Evolutionary conservation across 1,139 yeast species (phyloP).

Genomic region (Lodderomyces oxycetoniae): DNA sequence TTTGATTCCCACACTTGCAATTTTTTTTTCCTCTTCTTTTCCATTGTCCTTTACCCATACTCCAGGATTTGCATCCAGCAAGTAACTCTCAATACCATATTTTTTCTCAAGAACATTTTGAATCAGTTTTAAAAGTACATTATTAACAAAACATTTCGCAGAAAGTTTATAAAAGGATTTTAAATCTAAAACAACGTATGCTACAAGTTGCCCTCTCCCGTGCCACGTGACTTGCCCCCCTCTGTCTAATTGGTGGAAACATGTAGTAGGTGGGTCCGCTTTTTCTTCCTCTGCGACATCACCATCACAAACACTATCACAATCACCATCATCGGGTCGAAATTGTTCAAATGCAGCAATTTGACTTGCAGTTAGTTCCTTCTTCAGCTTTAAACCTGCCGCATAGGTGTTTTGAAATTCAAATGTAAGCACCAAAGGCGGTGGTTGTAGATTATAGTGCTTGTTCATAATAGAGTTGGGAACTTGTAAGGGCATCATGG

Average conservation of each 20-base stretch:
- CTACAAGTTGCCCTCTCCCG: slow-evolving; percentile 91
- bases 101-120: slow-evolving; percentile 46
- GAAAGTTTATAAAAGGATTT: slow-evolving; percentile 54
- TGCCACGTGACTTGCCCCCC: slow-evolving; percentile 99
- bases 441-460: slow-evolving; percentile 50
- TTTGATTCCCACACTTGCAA: slow-evolving; percentile 88
- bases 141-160: slow-evolving; percentile 69
- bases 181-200: slow-evolving; percentile 77
- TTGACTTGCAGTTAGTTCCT: slow-evolving; percentile 26
- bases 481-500: too few relatives aligned
- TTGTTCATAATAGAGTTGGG: too few relatives aligned
- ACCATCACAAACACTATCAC: too few relatives aligned
- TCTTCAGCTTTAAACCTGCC: slow-evolving; percentile 77
- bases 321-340: background rate
- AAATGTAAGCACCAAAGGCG: slow-evolving; percentile 66
- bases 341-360: slow-evolving; percentile 8
- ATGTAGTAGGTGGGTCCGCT: slow-evolving; percentile 7
- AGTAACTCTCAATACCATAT: slow-evolving; percentile 40
- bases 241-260: slow-evolving; percentile 73
- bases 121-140: slow-evolving; percentile 61
- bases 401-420: slow-evolving; percentile 84
- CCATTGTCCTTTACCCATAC: slow-evolving; percentile 56
- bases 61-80: slow-evolving; percentile 70
- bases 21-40: slow-evolving; percentile 43
- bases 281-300: background rate